Conservation (phyloP, 192 early-diverging fungal species). For the Coemansia sp. region DNA sequence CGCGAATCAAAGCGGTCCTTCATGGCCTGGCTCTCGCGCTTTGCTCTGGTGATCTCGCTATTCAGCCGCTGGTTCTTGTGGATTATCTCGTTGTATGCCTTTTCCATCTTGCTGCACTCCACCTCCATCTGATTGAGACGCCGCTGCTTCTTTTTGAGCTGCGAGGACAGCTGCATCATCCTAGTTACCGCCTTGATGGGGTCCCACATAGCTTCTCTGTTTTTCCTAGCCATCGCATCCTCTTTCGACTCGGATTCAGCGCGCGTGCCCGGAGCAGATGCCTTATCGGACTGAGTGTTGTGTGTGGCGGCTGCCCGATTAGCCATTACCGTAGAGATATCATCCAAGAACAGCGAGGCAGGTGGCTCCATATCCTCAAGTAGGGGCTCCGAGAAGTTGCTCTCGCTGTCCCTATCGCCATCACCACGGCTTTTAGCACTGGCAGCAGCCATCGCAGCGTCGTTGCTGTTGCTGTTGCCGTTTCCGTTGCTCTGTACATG, state of each 20-base stretch:
- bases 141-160: constrained; percentile 13
- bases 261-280: no score
- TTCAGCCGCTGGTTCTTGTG: constrained; percentile 27
- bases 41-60: constrained; percentile 17
- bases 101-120: constrained; percentile 21
- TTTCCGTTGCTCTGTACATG: neutral
- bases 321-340: constrained; percentile 30
- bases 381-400: neutral
- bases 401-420: neutral
- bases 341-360: constrained; percentile 27
- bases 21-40: constrained; percentile 24
- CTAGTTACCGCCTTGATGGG: no score
- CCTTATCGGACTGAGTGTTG: no score
- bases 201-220: no score
- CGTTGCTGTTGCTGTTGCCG: neutral
- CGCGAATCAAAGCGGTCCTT: constrained; percentile 16
- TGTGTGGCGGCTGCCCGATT: no score
- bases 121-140: constrained; percentile 6
- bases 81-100: constrained; percentile 24
- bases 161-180: no score
- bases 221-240: no score
- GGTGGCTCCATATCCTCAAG: constrained; percentile 29
- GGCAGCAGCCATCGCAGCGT: neutral
- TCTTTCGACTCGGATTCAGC: no score
- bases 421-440: neutral